phyloP scores from a whole-genome alignment of 1,284 basidiomycete genomes.

The Ustilago lituana region DNA sequence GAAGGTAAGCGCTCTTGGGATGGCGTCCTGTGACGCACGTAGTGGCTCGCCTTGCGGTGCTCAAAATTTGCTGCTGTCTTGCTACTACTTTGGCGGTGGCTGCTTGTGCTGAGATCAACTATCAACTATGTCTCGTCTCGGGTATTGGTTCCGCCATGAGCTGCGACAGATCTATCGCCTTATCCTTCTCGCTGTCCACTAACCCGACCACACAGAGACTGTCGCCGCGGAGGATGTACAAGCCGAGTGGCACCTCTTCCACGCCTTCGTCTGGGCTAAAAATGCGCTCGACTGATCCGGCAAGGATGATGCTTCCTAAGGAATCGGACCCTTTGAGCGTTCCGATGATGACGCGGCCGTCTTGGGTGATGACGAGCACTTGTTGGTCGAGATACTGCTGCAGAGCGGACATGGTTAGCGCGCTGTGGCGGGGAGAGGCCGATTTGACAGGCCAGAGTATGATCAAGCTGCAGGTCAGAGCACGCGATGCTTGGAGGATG shows the following conservation, averaged over 20 bases:
- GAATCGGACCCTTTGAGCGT: slow-evolving; percentile 58
- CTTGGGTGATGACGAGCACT: slow-evolving; percentile 87
- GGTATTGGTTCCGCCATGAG: slow-evolving; percentile 88
- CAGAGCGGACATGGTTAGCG: slow-evolving; percentile 24
- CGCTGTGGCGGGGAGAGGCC: too few species aligned
- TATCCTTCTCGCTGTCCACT: slow-evolving; percentile 85
- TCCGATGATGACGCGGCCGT: slow-evolving; percentile 79
- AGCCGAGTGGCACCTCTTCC: slow-evolving; percentile 91
- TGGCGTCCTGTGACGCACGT: too few species aligned
- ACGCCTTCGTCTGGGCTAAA: slow-evolving; percentile 79
- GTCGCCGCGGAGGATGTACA: slow-evolving; percentile 97
- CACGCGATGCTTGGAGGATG: too few species aligned
- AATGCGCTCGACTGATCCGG: slow-evolving; percentile 59
- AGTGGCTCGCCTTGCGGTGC: too few species aligned
- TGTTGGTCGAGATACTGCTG: slow-evolving; percentile 69
- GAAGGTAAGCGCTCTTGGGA: too few species aligned
- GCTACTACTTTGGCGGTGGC: too few species aligned
- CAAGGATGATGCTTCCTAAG: slow-evolving; percentile 59
- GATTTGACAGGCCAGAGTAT: too few species aligned
- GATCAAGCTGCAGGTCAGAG: too few species aligned
- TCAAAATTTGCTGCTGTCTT: too few species aligned
- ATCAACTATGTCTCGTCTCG: slow-evolving; percentile 48
- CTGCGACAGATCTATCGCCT: slow-evolving; percentile 78
- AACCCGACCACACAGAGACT: slow-evolving; percentile 93
- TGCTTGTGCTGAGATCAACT: too few species aligned